Evolutionary conservation across 352 stramenopile genomes (phyloP), one percentile per base, ranked within the genome.

Genomic region (Phytophthora citrophthora): DNA sequence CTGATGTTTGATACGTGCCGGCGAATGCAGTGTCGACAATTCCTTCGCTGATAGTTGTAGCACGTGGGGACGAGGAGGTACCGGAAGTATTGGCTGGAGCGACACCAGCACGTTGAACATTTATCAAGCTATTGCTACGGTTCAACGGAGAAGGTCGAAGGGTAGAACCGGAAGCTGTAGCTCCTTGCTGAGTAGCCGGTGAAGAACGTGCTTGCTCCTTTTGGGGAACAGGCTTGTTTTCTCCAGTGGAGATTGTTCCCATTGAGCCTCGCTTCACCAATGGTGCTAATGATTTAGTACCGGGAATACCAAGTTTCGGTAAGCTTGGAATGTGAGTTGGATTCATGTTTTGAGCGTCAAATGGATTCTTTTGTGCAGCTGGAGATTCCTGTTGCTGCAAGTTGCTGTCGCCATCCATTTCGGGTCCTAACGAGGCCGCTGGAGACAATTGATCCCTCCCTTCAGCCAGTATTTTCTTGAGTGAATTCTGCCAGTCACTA

Each of bases 1-100:
- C 79, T 0, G 70, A 89, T 11, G 75, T 86, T 41, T 95, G 81
- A 41, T 93, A 93, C 4, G 73, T 69, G 2, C 68, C 73, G 38
- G 65, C 61, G 26, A 91, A 93, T 8, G 71, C 78, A 1, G 57
- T 45, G 45, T 89, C 77, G 0, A 79, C 58, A 1, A 67, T 20
- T 1, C 23, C 31, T 45, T 75, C 60, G 18, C 11, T 56, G 31
- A 12, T 46, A 13, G 29, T 18, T 13, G 34, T 38, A 20, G 12
- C 49, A 52, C 54, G 56, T 47, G 61, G 15, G 49, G 45, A 61
- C n/a, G 59, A 40, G 31, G 58, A 51, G 23, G 41, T 7, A 34
- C 23, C 49, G 0, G 51, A 6, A 31, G 26, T 27, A 53, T 34
- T 64, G 36, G 34, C 10, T 29, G 38, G 38, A 48, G 15, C 20